Base-by-base conservation (phyloP, 2,329 filamentous ascomycete genomes). In the Rutstroemia sp. region DNA sequence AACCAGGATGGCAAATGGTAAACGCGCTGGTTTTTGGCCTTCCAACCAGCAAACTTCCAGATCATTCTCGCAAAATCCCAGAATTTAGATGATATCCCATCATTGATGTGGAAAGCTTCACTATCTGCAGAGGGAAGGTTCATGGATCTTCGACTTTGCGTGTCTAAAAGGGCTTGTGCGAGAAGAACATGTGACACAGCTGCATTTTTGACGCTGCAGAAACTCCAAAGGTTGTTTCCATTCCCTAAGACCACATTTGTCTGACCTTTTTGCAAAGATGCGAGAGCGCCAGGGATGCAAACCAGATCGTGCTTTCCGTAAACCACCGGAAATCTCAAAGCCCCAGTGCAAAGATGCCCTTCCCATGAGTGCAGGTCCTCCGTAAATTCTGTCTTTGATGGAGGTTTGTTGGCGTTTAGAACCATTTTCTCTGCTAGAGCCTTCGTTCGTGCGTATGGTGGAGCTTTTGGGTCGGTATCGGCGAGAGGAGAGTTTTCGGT, bases 401-500 rank as follows among this genome's bases (percentile, higher is more conserved):
- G 30, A 8, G 39, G 39, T 4, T 27, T 25, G 3, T 52, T 52
- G 19, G 50, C 50, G 19, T 14, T 10, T 17, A 45, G 21, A 4
- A 44, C 25, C 30, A 52, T 23, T 52, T 44, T 52, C 17, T 52
- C 50, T n/a, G 50, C 50, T 4, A 34, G 39, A n/a, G 50, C 50
- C 42, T 51, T 51, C 12, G 25, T 16, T 51, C 17, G 40, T 23
- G 39, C 49, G 19, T 36, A 45, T 8, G 39, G 21, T 12, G 49
- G 49, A 30, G 49, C 38, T 36, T 21, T 45, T 6, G 39, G 25
- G 5, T 52, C 50, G 17, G 16, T 52, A 8, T 45, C 39, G 25
- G 50, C 39, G 6, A 52, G 39, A 10, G 39, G 49, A 21, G 50
- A 52, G 27, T 52, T 39, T 52, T 52, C 50, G 23, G 39, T 52